These are phyloP conservation scores for Pulveroboletus sp. DNA, from an alignment of 768 basidiomycete genomes.

Conservation along the genomic window DNA sequence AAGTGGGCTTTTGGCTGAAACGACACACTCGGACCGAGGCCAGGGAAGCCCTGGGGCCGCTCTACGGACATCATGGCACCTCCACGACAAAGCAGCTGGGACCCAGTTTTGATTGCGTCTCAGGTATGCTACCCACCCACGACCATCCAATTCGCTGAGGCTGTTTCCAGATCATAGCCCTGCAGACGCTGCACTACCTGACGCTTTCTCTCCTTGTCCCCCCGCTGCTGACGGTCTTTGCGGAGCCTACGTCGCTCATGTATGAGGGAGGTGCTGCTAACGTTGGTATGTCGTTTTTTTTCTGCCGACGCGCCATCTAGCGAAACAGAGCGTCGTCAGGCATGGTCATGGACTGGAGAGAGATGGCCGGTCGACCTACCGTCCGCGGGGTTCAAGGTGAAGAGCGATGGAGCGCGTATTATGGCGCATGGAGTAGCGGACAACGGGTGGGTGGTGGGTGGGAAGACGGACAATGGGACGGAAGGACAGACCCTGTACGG, in stretches of 20 bases:
- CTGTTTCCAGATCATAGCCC: conserved; percentile 70
- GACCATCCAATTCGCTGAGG: background rate
- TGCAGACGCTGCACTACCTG: conserved; percentile 93
- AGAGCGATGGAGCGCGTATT: conserved; percentile 59
- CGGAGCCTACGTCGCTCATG: conserved; percentile 61
- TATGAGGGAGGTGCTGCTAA: conserved; percentile 80
- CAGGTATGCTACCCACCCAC: conserved; percentile 47
- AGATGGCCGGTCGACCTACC: conserved; percentile 85
- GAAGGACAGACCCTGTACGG: conserved; percentile 68
- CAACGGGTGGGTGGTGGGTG: conserved; percentile 60
- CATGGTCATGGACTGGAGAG: conserved; percentile 97
- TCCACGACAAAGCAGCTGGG: conserved; percentile 64
- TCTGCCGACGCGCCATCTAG: background rate
- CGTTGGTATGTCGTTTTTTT: conserved; percentile 49
- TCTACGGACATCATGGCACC: conserved; percentile 28
- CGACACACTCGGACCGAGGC: background rate
- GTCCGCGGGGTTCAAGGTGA: conserved; percentile 60
- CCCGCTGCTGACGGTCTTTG: conserved; percentile 69
- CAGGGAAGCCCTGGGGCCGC: background rate
- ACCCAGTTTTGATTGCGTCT: conserved; percentile 81
- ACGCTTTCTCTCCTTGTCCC: conserved; percentile 80
- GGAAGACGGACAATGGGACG: conserved; percentile 53
- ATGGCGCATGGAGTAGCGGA: conserved; percentile 79
- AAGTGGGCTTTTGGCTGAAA: background rate
- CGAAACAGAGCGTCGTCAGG: conserved; percentile 36